A percentile compares a stretch with the other conserved stretches of the same genome.
These are phyloP conservation scores for Phyllosticta capitalensis DNA, from an alignment of 2,329 filamentous ascomycete species.

Conservation along the genomic window DNA sequence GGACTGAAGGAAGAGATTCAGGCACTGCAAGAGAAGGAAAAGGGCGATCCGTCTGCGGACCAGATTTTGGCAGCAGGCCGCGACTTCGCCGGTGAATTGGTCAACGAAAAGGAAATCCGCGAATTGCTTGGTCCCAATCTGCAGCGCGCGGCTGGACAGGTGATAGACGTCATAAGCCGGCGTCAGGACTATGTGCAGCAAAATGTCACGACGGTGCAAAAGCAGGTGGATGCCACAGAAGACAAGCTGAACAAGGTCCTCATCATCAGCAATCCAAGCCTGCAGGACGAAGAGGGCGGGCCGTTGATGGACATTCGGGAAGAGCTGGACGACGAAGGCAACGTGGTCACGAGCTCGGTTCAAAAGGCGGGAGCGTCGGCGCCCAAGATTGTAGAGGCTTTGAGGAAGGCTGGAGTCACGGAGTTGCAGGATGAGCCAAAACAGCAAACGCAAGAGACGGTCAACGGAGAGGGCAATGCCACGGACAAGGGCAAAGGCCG, in stretches of 20 bases:
- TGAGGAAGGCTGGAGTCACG: constrained; percentile 65
- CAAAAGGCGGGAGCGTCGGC: constrained; percentile 55
- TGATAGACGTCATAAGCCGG: constrained; percentile 58
- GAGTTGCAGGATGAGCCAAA: constrained; percentile 14
- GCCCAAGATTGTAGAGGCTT: constrained; percentile 57
- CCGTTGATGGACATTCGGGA: constrained; percentile 88
- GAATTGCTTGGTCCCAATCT: constrained; percentile 39
- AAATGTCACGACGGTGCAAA: constrained; percentile 67
- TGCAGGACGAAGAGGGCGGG: constrained; percentile 57
- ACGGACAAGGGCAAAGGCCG: background rate
- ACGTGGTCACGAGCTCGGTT: constrained; percentile 54
- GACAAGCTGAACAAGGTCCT: constrained; percentile 58
- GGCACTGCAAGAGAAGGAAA: constrained; percentile 31
- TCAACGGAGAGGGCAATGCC: background rate
- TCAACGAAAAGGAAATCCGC: constrained; percentile 52
- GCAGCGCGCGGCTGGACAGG: constrained; percentile 49
- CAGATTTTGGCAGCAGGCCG: constrained; percentile 40
- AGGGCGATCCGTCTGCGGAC: constrained; percentile 13
- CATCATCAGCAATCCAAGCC: constrained; percentile 50
- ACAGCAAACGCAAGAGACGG: background rate
- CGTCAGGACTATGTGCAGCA: constrained; percentile 83
- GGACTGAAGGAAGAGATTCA: constrained; percentile 74
- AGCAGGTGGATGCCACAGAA: constrained; percentile 60
- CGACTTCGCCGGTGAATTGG: constrained; percentile 53
- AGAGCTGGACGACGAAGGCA: constrained; percentile 82